Evolutionary conservation across 306 rosid species (phyloP).

Genomic region (Chamaecrista fasciculata): DNA sequence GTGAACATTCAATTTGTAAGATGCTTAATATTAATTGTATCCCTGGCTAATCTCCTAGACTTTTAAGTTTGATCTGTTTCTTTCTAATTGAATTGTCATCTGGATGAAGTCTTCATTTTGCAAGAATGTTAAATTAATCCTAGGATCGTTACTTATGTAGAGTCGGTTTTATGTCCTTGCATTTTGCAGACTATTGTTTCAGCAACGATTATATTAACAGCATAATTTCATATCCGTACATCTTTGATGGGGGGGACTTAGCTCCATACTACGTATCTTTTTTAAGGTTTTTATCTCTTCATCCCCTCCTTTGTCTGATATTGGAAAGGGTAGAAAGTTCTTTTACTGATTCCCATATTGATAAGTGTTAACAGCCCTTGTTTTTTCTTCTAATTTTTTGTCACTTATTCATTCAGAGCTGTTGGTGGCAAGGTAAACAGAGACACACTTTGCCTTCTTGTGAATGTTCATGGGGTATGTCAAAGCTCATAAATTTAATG

Average conservation of each 20-base stretch:
- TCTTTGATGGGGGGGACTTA: slow-evolving; percentile 68
- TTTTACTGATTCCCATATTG: slow-evolving; percentile 19
- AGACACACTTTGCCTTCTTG: slow-evolving; percentile 77
- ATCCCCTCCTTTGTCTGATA: slow-evolving; percentile 8
- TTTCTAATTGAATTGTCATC: slow-evolving; percentile 7
- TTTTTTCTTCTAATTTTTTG: slow-evolving; percentile 10
- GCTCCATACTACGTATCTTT: slow-evolving; percentile 77
- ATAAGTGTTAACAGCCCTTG: not conserved
- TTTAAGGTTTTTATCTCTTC: slow-evolving; percentile 52
- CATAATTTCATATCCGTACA: slow-evolving; percentile 58
- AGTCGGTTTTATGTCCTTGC: slow-evolving; percentile 32
- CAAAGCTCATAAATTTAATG: slow-evolving; percentile 15
- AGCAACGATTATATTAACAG: slow-evolving; percentile 76
- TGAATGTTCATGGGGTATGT: slow-evolving; percentile 77
- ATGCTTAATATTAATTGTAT: slow-evolving; percentile 24
- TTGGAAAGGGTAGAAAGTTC: not conserved
- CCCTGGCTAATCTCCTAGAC: slow-evolving; percentile 8
- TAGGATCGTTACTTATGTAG: slow-evolving; percentile 11
- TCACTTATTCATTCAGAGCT: slow-evolving; percentile 54
- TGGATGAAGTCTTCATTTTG: slow-evolving; percentile 10
- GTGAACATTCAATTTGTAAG: slow-evolving; percentile 79
- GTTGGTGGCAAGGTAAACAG: slow-evolving; percentile 65
- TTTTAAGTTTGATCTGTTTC: slow-evolving; percentile 13
- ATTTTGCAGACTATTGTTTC: slow-evolving; percentile 75
- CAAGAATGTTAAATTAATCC: not conserved